These are phyloP conservation scores for Naematelia aurantialba DNA, from an alignment of 768 basidiomycete genomes.

Conservation along the genomic window DNA sequence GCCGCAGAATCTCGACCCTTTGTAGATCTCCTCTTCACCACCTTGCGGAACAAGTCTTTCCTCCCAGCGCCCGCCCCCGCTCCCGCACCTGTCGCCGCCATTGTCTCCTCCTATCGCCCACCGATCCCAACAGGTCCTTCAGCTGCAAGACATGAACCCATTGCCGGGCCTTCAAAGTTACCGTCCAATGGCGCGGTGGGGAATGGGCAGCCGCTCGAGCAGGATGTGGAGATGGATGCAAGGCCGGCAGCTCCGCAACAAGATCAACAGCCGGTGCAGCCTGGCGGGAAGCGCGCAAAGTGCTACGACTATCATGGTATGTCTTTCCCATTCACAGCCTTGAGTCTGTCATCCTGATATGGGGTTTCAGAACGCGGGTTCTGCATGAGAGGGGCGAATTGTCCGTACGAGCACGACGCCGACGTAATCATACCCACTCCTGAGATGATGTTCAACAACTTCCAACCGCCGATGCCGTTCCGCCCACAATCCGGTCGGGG, in stretches of 20 bases:
- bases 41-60: constrained; percentile 55
- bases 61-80: constrained; percentile 13
- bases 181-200: constrained; percentile 20
- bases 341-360: constrained; percentile 6
- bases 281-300: constrained; percentile 53
- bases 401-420: constrained; percentile 89
- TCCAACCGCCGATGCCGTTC: constrained; percentile 11
- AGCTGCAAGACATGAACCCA: background rate
- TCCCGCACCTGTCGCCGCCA: constrained; percentile 10
- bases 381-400: constrained; percentile 79
- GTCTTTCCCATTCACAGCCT: constrained; percentile 48
- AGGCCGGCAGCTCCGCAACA: constrained; percentile 2
- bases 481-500: constrained; percentile 4
- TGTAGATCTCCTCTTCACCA: constrained; percentile 78
- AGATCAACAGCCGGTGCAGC: background rate
- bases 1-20: constrained; percentile 65
- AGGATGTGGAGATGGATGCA: constrained; percentile 22
- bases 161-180: background rate
- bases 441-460: constrained; percentile 49
- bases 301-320: constrained; percentile 91
- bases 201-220: constrained; percentile 6
- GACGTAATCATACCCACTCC: constrained; percentile 63
- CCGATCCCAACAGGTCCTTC: constrained; percentile 14
- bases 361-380: constrained; percentile 83
- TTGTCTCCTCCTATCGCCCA: constrained; percentile 38